Percentiles rank a stretch among this genome's conserved stretches.
These are phyloP conservation scores for Citrus sinensis DNA, from an alignment of 345 rosid species.

Conservation along the genomic window DVS_A1.0 CM039163.1:7568001-7568500, in stretches of 20 bases:
- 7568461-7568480: not conserved
- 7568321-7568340: not conserved
- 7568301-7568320: not conserved
- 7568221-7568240: conserved; percentile 88
- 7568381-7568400: not conserved
- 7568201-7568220: conserved; percentile 83
- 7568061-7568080: conserved; percentile 23
- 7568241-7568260: conserved; percentile 98
- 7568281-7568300: not conserved
- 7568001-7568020: conserved; percentile 61
- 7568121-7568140: conserved; percentile 22
- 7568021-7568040: conserved; percentile 75
- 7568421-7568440: not conserved
- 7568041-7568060: conserved; percentile 38
- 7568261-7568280: conserved; percentile 1
- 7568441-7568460: not conserved
- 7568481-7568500: not conserved
- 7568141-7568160: conserved; percentile 30
- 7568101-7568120: conserved; percentile 15
- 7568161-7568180: not conserved
- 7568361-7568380: no score
- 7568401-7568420: not conserved
- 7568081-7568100: conserved; percentile 12
- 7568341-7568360: not conserved
- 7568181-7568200: conserved; percentile 30